Conservation (phyloP, 257 asterid species). For the Nicotiana otophora region DNA sequence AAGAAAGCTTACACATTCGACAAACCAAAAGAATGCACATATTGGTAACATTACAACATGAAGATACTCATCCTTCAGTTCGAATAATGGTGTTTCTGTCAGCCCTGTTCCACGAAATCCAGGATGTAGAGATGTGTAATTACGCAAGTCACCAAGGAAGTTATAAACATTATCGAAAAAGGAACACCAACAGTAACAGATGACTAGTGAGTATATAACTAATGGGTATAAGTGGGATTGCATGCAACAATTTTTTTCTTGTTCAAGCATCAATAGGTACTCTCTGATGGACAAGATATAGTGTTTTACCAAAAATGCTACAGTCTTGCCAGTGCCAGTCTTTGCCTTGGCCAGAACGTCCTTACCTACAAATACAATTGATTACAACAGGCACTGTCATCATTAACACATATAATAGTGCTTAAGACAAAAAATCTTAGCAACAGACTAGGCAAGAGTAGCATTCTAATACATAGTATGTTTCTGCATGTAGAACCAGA, state of each 20-base stretch:
- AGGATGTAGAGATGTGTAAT: background rate
- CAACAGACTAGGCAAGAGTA: background rate
- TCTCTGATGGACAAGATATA: slow-evolving; percentile 12
- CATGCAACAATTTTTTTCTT: background rate
- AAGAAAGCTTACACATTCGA: background rate
- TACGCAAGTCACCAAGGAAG: background rate
- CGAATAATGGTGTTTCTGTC: background rate
- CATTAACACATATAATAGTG: background rate
- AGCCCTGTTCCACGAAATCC: background rate
- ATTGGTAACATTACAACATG: background rate
- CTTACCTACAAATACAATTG: slow-evolving; percentile 51
- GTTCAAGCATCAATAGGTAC: background rate
- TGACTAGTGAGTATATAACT: background rate
- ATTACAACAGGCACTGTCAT: slow-evolving; percentile 14
- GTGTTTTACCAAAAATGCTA: slow-evolving; percentile 80
- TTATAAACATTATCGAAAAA: background rate
- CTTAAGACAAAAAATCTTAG: background rate
- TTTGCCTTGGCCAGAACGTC: slow-evolving; percentile 98
- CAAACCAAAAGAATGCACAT: background rate
- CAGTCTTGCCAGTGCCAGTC: slow-evolving; percentile 99
- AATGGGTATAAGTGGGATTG: background rate
- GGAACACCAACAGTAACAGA: background rate
- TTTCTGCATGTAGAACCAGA: background rate
- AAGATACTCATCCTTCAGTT: background rate
- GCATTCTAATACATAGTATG: background rate